Percentiles rank a stretch among this genome's conserved stretches.
Conservation (phyloP, 2,329 filamentous ascomycete species). For the Sarocladium strictum region DNA sequence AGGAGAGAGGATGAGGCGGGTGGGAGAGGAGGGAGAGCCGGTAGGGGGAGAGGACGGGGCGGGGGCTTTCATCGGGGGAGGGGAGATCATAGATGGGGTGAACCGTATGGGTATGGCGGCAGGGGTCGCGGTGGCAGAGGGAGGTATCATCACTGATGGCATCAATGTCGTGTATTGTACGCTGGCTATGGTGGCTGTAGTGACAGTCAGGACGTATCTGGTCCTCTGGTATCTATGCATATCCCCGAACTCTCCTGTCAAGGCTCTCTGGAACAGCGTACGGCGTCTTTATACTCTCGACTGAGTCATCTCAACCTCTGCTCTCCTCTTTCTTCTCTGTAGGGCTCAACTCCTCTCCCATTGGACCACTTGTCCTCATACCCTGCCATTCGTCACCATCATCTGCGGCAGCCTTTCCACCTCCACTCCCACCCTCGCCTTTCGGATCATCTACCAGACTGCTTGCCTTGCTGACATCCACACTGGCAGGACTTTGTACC, state of each 20-base stretch:
- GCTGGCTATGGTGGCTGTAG: too few species aligned
- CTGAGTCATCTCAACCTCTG: neutral
- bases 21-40: conserved; percentile 12
- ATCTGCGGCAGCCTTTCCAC: conserved; percentile 8
- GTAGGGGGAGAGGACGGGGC: conserved; percentile 17
- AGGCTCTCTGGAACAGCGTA: too few species aligned
- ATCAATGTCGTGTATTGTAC: too few species aligned
- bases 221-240: neutral
- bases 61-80: conserved; percentile 7
- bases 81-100: conserved; percentile 10
- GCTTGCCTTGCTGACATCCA: conserved; percentile 64
- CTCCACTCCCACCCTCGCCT: conserved; percentile 12
- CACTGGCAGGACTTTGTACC: conserved; percentile 57
- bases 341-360: conserved; percentile 25
- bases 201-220: neutral
- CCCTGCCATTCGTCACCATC: conserved; percentile 21
- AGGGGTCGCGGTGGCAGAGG: conserved; percentile 22
- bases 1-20: conserved; percentile 14
- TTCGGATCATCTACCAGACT: conserved; percentile 39
- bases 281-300: too few species aligned
- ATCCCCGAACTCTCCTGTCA: too few species aligned
- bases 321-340: neutral
- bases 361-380: conserved; percentile 30
- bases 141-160: conserved; percentile 22
- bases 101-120: conserved; percentile 4